Percentiles rank a stretch among this genome's conserved stretches.
These are phyloP conservation scores for Aspergillus brunneoviolaceus DNA, from an alignment of 2,329 filamentous ascomycete species.

Conservation along the genomic window DNA sequence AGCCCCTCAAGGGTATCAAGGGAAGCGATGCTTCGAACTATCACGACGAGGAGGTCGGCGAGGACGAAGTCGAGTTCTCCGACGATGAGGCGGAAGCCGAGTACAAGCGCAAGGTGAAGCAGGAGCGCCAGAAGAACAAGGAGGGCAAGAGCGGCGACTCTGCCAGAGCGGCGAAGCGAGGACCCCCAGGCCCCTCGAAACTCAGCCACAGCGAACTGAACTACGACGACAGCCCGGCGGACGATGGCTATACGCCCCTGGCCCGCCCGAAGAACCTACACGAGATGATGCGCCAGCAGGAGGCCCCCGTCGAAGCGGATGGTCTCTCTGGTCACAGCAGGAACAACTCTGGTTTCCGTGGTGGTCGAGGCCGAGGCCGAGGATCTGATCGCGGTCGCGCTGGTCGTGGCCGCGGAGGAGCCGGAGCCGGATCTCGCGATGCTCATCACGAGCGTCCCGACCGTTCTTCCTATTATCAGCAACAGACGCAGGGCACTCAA, in stretches of 20 bases:
- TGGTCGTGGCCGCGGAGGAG: slow-evolving; percentile 36
- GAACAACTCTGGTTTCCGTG: slow-evolving; percentile 42
- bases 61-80: slow-evolving; percentile 90
- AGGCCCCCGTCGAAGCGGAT: slow-evolving; percentile 37
- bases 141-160: slow-evolving; percentile 47
- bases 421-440: slow-evolving; percentile 25
- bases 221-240: slow-evolving; percentile 63
- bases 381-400: slow-evolving; percentile 41
- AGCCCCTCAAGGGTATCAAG: slow-evolving; percentile 74
- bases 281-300: slow-evolving; percentile 46
- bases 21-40: slow-evolving; percentile 93
- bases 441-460: slow-evolving; percentile 29
- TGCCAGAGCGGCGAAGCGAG: slow-evolving; percentile 37
- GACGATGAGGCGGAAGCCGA: slow-evolving; percentile 94
- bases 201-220: slow-evolving; percentile 52
- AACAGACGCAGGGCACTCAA: slow-evolving; percentile 12
- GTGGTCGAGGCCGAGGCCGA: slow-evolving; percentile 50
- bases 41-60: slow-evolving; percentile 84
- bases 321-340: slow-evolving; percentile 18
- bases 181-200: slow-evolving; percentile 39
- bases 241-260: slow-evolving; percentile 65
- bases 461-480: slow-evolving; percentile 28
- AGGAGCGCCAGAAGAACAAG: slow-evolving; percentile 60
- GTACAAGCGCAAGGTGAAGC: slow-evolving; percentile 68
- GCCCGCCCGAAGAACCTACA: slow-evolving; percentile 65